phyloP scores from a whole-genome alignment of 495 filamentous ascomycete genomes.

The Beverwykella pulmonaria region DNA sequence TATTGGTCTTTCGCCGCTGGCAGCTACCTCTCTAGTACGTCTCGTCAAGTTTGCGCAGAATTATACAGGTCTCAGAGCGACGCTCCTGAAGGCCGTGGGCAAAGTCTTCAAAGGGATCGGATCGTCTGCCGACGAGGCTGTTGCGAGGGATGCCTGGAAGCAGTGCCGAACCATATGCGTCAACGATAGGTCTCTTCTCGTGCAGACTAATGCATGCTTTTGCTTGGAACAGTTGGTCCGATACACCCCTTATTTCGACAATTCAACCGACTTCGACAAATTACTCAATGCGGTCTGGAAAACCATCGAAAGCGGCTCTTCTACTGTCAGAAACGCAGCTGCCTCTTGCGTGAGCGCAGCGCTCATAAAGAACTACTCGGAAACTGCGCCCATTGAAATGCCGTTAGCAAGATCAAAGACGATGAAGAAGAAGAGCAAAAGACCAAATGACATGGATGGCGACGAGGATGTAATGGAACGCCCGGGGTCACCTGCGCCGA shows the following conservation, averaged over 20 bases:
- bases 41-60: conserved; percentile 77
- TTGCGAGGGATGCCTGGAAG: conserved; percentile 93
- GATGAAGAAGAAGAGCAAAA: conserved; percentile 76
- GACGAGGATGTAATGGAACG: conserved; percentile 74
- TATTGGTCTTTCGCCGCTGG: conserved; percentile 76
- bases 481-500: conserved; percentile 72
- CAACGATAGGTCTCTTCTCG: conserved; percentile 78
- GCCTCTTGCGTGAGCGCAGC: conserved; percentile 79
- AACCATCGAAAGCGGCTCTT: conserved; percentile 74
- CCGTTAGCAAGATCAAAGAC: conserved; percentile 65
- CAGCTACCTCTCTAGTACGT: conserved; percentile 71
- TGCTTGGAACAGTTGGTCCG: conserved; percentile 75
- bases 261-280: conserved; percentile 87
- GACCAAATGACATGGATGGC: conserved; percentile 65
- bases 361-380: conserved; percentile 79
- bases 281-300: conserved; percentile 80
- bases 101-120: conserved; percentile 74
- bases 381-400: conserved; percentile 51
- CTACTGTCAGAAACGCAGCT: conserved; percentile 79
- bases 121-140: conserved; percentile 76
- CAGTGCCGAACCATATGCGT: conserved; percentile 75
- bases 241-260: conserved; percentile 79
- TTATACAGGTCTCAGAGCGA: conserved; percentile 80
- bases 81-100: conserved; percentile 76
- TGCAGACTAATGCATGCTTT: conserved; percentile 76